A percentile compares a stretch with the other conserved stretches of the same genome.
Evolutionary conservation across 176 grass and related monocot species (phyloP).

Genomic region (Areca catechu): DNA sequence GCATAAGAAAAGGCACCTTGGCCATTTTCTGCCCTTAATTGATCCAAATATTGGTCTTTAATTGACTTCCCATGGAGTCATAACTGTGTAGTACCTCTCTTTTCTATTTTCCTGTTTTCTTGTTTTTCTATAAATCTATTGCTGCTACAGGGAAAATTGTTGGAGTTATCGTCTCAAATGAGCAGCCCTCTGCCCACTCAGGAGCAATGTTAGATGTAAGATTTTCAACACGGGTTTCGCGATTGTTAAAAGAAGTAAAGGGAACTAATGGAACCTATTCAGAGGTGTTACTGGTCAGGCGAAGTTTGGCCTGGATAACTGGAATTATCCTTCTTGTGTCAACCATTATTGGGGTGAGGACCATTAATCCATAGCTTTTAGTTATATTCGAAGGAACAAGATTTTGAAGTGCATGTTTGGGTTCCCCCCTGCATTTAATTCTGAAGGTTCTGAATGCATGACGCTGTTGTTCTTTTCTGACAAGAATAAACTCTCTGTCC

Average conservation of each 20-base stretch:
- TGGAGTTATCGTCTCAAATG: slow-evolving; percentile 50
- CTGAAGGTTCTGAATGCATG: too few relatives aligned
- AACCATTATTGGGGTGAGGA: slow-evolving; percentile 80
- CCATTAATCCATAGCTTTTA: not conserved
- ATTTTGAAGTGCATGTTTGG: too few relatives aligned
- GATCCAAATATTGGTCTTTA: too few relatives aligned
- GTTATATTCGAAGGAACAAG: not conserved
- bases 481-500: too few relatives aligned
- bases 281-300: slow-evolving; percentile 42
- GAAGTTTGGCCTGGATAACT: slow-evolving; percentile 85
- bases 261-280: slow-evolving; percentile 16
- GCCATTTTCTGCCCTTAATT: too few relatives aligned
- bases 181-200: slow-evolving; percentile 27
- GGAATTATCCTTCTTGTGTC: slow-evolving; percentile 83
- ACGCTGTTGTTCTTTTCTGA: too few relatives aligned
- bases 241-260: slow-evolving; percentile 56
- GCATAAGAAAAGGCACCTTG: too few relatives aligned
- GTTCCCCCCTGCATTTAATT: too few relatives aligned
- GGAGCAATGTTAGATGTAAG: slow-evolving; percentile 46
- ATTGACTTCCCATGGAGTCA: too few relatives aligned
- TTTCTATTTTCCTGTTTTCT: not conserved
- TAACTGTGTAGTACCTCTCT: too few relatives aligned
- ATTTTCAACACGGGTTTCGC: slow-evolving; percentile 49
- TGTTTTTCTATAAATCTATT: not conserved
- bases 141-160: slow-evolving; percentile 62